Base-by-base conservation (phyloP, 345 rosid genomes). In the Eucalyptus guilfoylei region DNA sequence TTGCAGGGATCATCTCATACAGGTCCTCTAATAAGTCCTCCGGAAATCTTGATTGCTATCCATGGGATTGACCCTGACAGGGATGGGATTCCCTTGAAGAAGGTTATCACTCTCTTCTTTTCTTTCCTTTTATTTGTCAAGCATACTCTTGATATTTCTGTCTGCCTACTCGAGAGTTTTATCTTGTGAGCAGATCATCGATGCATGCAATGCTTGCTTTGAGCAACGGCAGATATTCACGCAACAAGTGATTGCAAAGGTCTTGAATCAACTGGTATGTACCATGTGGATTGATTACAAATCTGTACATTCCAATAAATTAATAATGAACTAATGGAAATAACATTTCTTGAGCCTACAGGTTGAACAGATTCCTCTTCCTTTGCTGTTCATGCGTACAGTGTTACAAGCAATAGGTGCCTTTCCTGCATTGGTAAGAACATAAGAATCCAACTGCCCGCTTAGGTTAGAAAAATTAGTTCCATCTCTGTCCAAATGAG, bases 331-430 rank as follows among this genome's bases (percentile, higher is more conserved):
- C 86, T 89, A 42, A 64, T 55, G 34, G 62, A 88, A 87, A 90
- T 72, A 86, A 62, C 86, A 86, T 47, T 80, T 89, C 91, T 85
- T 88, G 85, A 76, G 49, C 91, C 89, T 92, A 92, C 94, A 97
- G 99, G 99, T 98, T 92, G 98, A 97, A 94, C 99, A 95, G 93
- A 98, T 94, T 93, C 99, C 99, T 86, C 96, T 98, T 91, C 99
- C 99, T 87, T 93, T 98, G 90, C 93, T 98, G 91, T 98, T 98
- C 95, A 98, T 98, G 99, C 98, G 99, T 48, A 98, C 99, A 5
- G 99, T 97, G 69, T 93, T 98, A 92, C 99, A 98, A 93, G 96
- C 99, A 89, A 94, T 98, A 67, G 98, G 98, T 92, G 98, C 98
- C 90, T 98, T 95, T 93, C 99, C 99, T 81, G 98, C 86, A 5